These are phyloP conservation scores for Mycena vulgaris DNA, from an alignment of 768 basidiomycete species.

Conservation along the genomic window DNA sequence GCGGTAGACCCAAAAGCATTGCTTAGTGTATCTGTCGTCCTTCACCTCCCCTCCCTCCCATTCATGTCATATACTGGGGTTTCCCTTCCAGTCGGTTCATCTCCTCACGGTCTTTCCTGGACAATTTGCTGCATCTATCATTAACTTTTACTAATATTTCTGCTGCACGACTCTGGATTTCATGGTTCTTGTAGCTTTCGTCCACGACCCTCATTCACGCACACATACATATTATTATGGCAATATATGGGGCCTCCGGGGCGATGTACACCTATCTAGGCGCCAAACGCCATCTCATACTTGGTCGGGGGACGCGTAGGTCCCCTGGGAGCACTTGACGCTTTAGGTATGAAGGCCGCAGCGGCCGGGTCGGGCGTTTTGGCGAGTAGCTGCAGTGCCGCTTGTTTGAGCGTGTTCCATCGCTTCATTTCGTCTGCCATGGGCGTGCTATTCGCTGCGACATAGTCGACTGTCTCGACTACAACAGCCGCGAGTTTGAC, in stretches of 20 bases:
- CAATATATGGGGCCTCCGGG: conserved; percentile 17
- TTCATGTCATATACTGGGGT: background rate
- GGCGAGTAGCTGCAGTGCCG: conserved; percentile 22
- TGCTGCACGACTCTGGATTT: conserved; percentile 29
- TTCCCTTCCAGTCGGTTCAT: conserved; percentile 3
- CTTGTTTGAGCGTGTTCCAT: conserved; percentile 38
- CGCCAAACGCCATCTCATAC: conserved; percentile 15
- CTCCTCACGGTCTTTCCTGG: conserved; percentile 19
- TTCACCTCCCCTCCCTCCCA: background rate
- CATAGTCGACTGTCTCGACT: conserved; percentile 55
- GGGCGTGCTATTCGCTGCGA: conserved; percentile 39
- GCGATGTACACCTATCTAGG: conserved; percentile 27
- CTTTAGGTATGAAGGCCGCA: conserved; percentile 26
- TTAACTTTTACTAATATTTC: conserved; percentile 31
- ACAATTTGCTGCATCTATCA: conserved; percentile 28
- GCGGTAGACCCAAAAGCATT: conserved; percentile 40
- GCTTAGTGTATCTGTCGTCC: conserved; percentile 12
- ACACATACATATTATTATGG: conserved; percentile 25
- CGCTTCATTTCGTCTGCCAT: conserved; percentile 29
- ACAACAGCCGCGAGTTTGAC: conserved; percentile 66
- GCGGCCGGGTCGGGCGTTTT: conserved; percentile 21
- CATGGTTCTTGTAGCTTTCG: conserved; percentile 17
- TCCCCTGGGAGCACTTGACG: background rate
- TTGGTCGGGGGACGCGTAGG: conserved; percentile 20
- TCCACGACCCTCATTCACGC: conserved; percentile 17